A percentile compares a stretch with the other conserved stretches of the same genome.
These are phyloP conservation scores for Talaromyces trachyspermus DNA, from an alignment of 495 filamentous ascomycete species.

Conservation along the genomic window DNA sequence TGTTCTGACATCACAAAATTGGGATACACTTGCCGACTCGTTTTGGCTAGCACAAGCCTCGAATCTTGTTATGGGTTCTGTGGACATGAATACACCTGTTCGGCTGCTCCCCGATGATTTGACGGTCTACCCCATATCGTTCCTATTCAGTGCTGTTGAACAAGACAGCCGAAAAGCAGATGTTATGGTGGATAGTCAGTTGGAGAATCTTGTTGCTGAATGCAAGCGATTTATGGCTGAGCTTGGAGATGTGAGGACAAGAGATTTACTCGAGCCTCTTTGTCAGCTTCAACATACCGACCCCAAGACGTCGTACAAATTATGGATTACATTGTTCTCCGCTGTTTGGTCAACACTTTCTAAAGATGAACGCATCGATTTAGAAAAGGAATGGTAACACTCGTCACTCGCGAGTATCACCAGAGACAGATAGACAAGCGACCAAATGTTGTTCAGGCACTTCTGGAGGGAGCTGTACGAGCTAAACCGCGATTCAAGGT, in stretches of 20 bases:
- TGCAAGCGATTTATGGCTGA: conserved; percentile 78
- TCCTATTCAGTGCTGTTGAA: conserved; percentile 53
- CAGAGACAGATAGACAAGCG: conserved; percentile 85
- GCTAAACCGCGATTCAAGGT: conserved; percentile 81
- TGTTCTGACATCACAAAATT: conserved; percentile 88
- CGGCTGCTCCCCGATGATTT: conserved; percentile 80
- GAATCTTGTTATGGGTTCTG: conserved; percentile 80
- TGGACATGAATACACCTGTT: conserved; percentile 72
- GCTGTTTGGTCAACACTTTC: conserved; percentile 85
- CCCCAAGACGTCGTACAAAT: conserved; percentile 64
- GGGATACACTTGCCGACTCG: conserved; percentile 88
- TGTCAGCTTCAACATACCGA: conserved; percentile 94
- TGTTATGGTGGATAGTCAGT: conserved; percentile 70
- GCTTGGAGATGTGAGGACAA: conserved; percentile 72
- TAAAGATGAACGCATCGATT: conserved; percentile 81
- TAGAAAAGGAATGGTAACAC: conserved; percentile 80
- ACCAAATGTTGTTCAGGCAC: conserved; percentile 87
- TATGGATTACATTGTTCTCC: conserved; percentile 88
- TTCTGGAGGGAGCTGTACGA: conserved; percentile 77
- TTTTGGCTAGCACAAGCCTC: conserved; percentile 96
- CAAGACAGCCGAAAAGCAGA: conserved; percentile 66
- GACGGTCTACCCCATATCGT: conserved; percentile 60
- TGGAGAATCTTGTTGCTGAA: conserved; percentile 67
- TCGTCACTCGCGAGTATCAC: conserved; percentile 94
- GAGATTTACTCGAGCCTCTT: conserved; percentile 84